phyloP scores from a whole-genome alignment of 805 yeast species.

The Danielia oregonensis region DNA sequence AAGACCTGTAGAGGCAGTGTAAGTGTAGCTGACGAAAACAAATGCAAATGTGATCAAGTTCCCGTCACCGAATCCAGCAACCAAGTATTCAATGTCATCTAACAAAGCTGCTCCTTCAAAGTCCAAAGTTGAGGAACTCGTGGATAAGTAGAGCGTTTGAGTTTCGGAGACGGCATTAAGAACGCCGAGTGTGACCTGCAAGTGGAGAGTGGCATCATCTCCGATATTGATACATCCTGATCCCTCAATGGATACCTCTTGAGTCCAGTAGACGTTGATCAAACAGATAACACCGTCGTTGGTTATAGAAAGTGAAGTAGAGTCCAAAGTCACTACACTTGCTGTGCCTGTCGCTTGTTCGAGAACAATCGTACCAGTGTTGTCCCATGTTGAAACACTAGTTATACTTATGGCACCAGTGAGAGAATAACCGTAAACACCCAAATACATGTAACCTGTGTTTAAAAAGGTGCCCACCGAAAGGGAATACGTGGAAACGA shows the following conservation, averaged over 20 bases:
- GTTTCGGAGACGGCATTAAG: neutral
- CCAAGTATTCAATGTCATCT: slow-evolving; percentile 1
- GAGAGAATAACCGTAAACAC: slow-evolving; percentile 14
- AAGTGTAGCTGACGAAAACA: too few species aligned
- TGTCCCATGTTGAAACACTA: slow-evolving; percentile 3
- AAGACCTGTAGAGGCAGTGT: too few species aligned
- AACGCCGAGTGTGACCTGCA: slow-evolving; percentile 1
- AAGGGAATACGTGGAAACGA: slow-evolving; percentile 17
- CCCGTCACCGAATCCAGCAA: slow-evolving; percentile 10
- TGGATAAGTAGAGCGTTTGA: slow-evolving; percentile 5
- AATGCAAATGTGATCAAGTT: slow-evolving; percentile 4
- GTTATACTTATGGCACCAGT: slow-evolving; percentile 3
- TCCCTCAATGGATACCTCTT: slow-evolving; percentile 19
- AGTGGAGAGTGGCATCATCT: neutral
- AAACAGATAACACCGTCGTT: slow-evolving; percentile 29
- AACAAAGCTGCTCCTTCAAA: neutral
- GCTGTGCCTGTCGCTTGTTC: slow-evolving; percentile 10
- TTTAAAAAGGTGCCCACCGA: slow-evolving; percentile 15
- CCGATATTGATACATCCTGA: slow-evolving; percentile 20
- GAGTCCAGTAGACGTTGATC: slow-evolving; percentile 18
- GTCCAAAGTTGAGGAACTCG: neutral
- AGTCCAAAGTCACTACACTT: slow-evolving; percentile 9
- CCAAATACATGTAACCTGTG: slow-evolving; percentile 22
- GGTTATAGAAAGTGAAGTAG: slow-evolving; percentile 9
- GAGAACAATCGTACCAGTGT: slow-evolving; percentile 12